Conservation (phyloP, 2,329 filamentous ascomycete species). For the Neoascochyta sp. region DNA sequence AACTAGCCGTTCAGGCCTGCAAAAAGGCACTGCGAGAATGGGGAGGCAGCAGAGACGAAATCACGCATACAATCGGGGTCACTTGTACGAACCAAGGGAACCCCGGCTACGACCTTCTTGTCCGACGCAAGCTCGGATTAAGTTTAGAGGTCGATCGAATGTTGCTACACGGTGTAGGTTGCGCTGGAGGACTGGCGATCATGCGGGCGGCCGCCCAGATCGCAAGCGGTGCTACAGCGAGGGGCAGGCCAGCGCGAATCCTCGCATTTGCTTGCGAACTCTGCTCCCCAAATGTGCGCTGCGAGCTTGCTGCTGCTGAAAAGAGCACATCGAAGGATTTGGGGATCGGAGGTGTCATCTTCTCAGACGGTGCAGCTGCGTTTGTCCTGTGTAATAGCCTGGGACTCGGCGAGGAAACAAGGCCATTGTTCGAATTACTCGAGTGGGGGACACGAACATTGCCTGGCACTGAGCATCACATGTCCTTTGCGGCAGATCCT, state of each 20-base stretch:
- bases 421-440: conserved; percentile 55
- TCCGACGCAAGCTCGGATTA: conserved; percentile 33
- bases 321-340: conserved; percentile 49
- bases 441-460: conserved; percentile 64
- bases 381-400: conserved; percentile 62
- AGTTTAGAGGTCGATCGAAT: conserved; percentile 28
- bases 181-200: conserved; percentile 39
- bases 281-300: conserved; percentile 53
- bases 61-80: conserved; percentile 41
- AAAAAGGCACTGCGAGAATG: conserved; percentile 34
- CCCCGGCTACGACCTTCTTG: conserved; percentile 40
- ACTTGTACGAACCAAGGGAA: conserved; percentile 39
- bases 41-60: conserved; percentile 13
- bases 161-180: conserved; percentile 39
- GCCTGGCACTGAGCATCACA: conserved; percentile 58
- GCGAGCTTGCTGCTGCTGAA: conserved; percentile 61
- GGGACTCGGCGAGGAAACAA: conserved; percentile 39
- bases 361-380: conserved; percentile 68
- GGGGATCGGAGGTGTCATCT: conserved; percentile 62
- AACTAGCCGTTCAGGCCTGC: conserved; percentile 31
- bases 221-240: conserved; percentile 59
- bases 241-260: conserved; percentile 58
- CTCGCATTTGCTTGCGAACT: conserved; percentile 62
- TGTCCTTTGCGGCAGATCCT: conserved; percentile 64
- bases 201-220: conserved; percentile 56